Base-by-base conservation (phyloP, 1,139 yeast species). In the Magnusiomyces sp. region DNA sequence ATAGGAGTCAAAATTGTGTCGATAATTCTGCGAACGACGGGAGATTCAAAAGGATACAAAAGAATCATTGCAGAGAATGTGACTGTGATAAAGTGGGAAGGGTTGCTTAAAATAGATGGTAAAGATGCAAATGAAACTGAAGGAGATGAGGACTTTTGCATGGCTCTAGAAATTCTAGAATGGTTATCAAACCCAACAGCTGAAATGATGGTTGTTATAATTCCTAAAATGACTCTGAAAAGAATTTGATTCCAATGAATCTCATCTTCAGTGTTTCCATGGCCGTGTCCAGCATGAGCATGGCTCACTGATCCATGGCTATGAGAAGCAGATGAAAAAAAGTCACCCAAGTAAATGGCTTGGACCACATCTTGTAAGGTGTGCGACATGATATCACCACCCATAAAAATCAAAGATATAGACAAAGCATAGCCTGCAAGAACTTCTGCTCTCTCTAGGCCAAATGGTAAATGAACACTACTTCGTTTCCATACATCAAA, bases 401-500 rank as follows among this genome's bases (percentile, higher is more conserved):
- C 97, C 57, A 90, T 95, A 77, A 90, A 92, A 20, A 90, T 73
- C 54, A 92, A 74, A 1, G 95, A 82, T 0, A 92, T 83, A 19
- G 95, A 81, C 46, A 89, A 71, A 0, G 94, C 96, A 71, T 89
- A 90, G 2, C 95, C 95, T 38, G 85, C 81, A 29, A 92, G 70
- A 0, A 90, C 95, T 61, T 92, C 96, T 20, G 86, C 73, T 53
- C 97, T 73, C 23, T 94, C 95, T 39, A 92, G 71, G 0, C 97
- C 97, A 71, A 92, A 92, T 0, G 98, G 98, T 57, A 80, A 84
- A 16, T 82, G 81, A 41, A 92, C 72, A 6, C 95, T 83, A n/a
- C 92, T 78, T 52, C 77, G 79, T 56, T 78, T 81, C 97, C 97
- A 92, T 3, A 85, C 95, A 57, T 87, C 95, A 63, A 92, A 92